Evolutionary conservation across 371 early-diverging fungal genomes (phyloP).

Genomic region (Mucor plumbeus): DNA sequence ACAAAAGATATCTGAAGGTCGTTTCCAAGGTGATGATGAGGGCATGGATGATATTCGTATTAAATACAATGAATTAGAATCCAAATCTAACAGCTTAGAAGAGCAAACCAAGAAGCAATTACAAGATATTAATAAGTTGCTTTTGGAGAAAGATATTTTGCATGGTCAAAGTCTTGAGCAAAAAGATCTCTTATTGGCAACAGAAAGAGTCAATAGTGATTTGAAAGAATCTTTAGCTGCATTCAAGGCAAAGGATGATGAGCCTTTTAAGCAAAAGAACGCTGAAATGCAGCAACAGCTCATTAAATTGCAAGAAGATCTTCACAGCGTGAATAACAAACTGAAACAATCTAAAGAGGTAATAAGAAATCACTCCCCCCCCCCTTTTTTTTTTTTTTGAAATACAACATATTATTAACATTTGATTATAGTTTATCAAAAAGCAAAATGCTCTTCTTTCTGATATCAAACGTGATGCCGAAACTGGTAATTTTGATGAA

Average conservation of each 20-base stretch:
- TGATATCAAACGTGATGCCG: constrained; percentile 18
- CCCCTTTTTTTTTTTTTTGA: no score
- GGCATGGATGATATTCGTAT: constrained; percentile 40
- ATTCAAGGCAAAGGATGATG: constrained; percentile 70
- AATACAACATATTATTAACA: no score
- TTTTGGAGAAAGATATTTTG: constrained; percentile 70
- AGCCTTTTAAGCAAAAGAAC: constrained; percentile 61
- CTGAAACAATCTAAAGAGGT: constrained; percentile 64
- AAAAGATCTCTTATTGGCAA: constrained; percentile 58
- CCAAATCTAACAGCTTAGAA: constrained; percentile 58
- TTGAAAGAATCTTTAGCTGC: constrained; percentile 73
- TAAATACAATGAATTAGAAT: constrained; percentile 36
- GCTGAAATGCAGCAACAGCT: constrained; percentile 60
- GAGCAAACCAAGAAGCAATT: constrained; percentile 67
- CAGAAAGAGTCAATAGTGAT: constrained; percentile 64
- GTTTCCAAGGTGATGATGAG: constrained; percentile 39
- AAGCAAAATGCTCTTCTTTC: constrained; percentile 8
- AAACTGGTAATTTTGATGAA: constrained; percentile 59
- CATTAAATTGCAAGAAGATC: constrained; percentile 65
- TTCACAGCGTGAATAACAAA: constrained; percentile 59
- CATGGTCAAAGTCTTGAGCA: constrained; percentile 60
- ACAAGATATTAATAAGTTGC: constrained; percentile 68
- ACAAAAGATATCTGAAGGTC: constrained; percentile 42
- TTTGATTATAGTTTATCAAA: constrained; percentile 28
- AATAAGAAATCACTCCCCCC: no score